phyloP scores from a whole-genome alignment of 352 stramenopile genomes.

The Globisporangium nagaii region DNA sequence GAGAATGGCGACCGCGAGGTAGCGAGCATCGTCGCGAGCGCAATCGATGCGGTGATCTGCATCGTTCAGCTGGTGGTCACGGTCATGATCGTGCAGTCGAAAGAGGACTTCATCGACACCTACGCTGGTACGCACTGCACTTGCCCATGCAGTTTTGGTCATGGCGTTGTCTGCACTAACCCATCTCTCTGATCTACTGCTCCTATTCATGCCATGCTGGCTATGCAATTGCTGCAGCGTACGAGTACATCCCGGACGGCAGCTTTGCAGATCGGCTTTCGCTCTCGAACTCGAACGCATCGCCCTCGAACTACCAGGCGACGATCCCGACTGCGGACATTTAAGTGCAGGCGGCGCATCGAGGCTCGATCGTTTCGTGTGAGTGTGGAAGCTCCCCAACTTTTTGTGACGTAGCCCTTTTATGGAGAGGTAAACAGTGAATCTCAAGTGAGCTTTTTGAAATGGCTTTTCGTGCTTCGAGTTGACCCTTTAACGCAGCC shows the following conservation, averaged over 20 bases:
- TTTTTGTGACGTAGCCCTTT: neutral
- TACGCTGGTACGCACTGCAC: conserved; percentile 50
- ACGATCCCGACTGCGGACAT: conserved; percentile 60
- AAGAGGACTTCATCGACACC: conserved; percentile 82
- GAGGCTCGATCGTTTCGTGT: too few species aligned
- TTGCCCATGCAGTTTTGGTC: too few species aligned
- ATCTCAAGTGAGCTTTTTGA: too few species aligned
- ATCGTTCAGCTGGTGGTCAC: conserved; percentile 56
- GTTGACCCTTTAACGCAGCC: neutral
- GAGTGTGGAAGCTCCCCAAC: too few species aligned
- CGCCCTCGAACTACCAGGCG: conserved; percentile 55
- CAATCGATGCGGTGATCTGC: conserved; percentile 52
- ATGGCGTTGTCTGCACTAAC: too few species aligned
- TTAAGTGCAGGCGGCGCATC: too few species aligned
- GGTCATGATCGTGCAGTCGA: conserved; percentile 57
- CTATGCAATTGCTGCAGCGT: conserved; percentile 42
- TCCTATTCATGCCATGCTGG: neutral
- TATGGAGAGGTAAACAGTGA: too few species aligned
- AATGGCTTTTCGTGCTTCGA: too few species aligned
- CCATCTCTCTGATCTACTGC: neutral
- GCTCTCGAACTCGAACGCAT: conserved; percentile 31
- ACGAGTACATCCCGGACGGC: conserved; percentile 77
- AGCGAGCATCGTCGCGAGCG: conserved; percentile 40
- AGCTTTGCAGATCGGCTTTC: conserved; percentile 37
- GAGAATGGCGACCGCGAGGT: conserved; percentile 22